These are phyloP conservation scores for Macrocybe gigantea DNA, from an alignment of 768 basidiomycete species.

Conservation along the genomic window DNA sequence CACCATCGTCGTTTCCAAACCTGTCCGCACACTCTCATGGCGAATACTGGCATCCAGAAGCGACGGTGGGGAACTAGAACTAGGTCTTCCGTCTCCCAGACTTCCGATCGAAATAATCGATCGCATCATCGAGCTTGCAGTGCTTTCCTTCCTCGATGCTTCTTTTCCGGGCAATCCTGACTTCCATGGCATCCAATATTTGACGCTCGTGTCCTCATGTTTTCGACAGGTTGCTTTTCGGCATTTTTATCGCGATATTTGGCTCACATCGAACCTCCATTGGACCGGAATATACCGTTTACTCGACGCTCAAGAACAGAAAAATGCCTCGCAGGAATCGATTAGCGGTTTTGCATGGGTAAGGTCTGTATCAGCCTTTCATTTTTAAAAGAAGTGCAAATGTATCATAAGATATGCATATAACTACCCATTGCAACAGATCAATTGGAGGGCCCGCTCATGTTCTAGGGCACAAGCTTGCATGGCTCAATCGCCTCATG, in stretches of 20 bases:
- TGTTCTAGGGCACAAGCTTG: constrained; percentile 19
- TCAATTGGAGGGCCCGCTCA: constrained; percentile 25
- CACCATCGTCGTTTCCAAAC: neutral
- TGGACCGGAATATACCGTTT: constrained; percentile 18
- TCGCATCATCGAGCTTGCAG: constrained; percentile 23
- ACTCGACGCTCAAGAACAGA: constrained; percentile 17
- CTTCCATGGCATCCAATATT: constrained; percentile 29
- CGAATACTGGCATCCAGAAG: too few species aligned
- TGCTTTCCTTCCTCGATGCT: constrained; percentile 4
- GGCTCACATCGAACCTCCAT: constrained; percentile 16
- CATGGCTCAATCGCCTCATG: constrained; percentile 22
- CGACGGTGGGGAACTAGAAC: neutral
- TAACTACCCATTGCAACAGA: constrained; percentile 11
- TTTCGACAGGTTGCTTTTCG: constrained; percentile 40
- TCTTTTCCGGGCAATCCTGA: constrained; percentile 5
- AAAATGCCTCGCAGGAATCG: constrained; percentile 4
- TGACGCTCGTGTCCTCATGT: constrained; percentile 33
- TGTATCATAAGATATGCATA: constrained; percentile 6
- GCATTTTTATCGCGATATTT: constrained; percentile 26
- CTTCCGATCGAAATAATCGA: constrained; percentile 33
- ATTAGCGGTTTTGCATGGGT: constrained; percentile 36
- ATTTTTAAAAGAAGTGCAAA: neutral
- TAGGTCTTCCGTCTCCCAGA: constrained; percentile 14
- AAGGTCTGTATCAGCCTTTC: constrained; percentile 31
- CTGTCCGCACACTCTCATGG: too few species aligned